These are phyloP conservation scores for Nemania abortiva DNA, from an alignment of 2,329 filamentous ascomycete species.

Conservation along the genomic window DNA sequence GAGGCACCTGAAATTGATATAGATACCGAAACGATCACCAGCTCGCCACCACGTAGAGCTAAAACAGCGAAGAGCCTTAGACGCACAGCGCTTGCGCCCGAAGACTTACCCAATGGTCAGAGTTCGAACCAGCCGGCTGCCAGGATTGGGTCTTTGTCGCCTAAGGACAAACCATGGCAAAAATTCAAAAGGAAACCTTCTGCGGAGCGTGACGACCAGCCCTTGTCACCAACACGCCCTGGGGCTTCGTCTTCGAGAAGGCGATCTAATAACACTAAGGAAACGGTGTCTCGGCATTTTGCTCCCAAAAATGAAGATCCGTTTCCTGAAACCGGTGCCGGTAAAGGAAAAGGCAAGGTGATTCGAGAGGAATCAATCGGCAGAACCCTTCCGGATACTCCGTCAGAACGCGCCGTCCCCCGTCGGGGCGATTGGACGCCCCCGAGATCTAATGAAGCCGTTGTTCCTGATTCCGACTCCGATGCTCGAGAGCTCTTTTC, in stretches of 20 bases:
- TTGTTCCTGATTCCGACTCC: slow-evolving; percentile 50
- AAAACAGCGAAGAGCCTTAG: slow-evolving; percentile 36
- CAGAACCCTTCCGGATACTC: neutral
- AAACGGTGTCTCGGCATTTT: slow-evolving; percentile 51
- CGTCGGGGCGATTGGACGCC: slow-evolving; percentile 78
- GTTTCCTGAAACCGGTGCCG: slow-evolving; percentile 7
- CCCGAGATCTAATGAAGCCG: slow-evolving; percentile 57
- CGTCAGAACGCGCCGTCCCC: slow-evolving; percentile 61
- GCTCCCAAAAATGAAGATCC: slow-evolving; percentile 28
- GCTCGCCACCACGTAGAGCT: slow-evolving; percentile 43
- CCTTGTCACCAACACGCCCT: neutral
- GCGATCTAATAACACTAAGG: slow-evolving; percentile 44
- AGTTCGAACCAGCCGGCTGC: slow-evolving; percentile 29
- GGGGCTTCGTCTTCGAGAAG: slow-evolving; percentile 1
- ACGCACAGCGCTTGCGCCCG: slow-evolving; percentile 30
- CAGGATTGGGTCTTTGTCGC: slow-evolving; percentile 45
- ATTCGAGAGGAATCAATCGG: neutral
- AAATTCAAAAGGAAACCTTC: slow-evolving; percentile 49
- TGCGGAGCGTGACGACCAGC: slow-evolving; percentile 12
- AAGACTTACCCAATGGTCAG: slow-evolving; percentile 28
- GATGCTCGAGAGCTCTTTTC: slow-evolving; percentile 51
- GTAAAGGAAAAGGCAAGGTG: neutral
- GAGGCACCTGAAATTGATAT: slow-evolving; percentile 51
- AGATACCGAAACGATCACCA: slow-evolving; percentile 47
- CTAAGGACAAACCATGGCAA: slow-evolving; percentile 53